Conservation (phyloP, 2,329 filamentous ascomycete genomes). For the Colletotrichum sp. region DNA sequence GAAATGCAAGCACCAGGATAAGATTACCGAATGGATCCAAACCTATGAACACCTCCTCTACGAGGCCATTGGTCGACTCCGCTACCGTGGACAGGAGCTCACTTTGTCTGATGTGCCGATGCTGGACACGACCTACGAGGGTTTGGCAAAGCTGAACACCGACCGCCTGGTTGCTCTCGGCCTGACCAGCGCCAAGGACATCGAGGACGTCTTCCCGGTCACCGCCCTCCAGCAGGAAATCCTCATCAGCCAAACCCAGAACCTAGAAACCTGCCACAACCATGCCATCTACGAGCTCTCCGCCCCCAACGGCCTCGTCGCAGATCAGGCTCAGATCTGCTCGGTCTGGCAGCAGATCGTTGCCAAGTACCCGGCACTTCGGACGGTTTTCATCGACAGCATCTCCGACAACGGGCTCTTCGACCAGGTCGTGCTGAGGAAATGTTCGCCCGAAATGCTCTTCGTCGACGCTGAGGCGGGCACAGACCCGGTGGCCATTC, state of each 20-base stretch:
- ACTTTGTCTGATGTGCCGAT: slow-evolving; percentile 56
- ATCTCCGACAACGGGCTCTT: slow-evolving; percentile 53
- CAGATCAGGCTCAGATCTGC: slow-evolving; percentile 52
- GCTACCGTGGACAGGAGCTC: slow-evolving; percentile 49
- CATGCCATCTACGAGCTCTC: slow-evolving; percentile 55
- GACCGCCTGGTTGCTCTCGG: slow-evolving; percentile 45
- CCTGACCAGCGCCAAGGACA: slow-evolving; percentile 45
- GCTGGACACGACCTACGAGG: slow-evolving; percentile 51
- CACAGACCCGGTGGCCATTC: slow-evolving; percentile 41
- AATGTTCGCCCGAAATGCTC: slow-evolving; percentile 55
- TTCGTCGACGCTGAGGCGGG: slow-evolving; percentile 53
- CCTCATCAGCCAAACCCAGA: slow-evolving; percentile 48
- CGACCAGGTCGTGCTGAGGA: slow-evolving; percentile 54
- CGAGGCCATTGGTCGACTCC: slow-evolving; percentile 47
- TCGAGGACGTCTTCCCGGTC: slow-evolving; percentile 55
- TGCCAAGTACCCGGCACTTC: slow-evolving; percentile 47
- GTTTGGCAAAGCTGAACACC: slow-evolving; percentile 47
- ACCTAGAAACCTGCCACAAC: slow-evolving; percentile 46
- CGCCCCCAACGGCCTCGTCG: slow-evolving; percentile 36
- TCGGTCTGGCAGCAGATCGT: slow-evolving; percentile 56
- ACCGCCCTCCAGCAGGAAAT: slow-evolving; percentile 55
- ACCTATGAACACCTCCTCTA: slow-evolving; percentile 51
- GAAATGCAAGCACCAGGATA: slow-evolving; percentile 44
- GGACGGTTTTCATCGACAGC: slow-evolving; percentile 59
- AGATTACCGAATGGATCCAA: slow-evolving; percentile 51